These are phyloP conservation scores for Pseudogymnoascus sp. DNA, from an alignment of 2,329 filamentous ascomycete species.

Conservation along the genomic window DNA sequence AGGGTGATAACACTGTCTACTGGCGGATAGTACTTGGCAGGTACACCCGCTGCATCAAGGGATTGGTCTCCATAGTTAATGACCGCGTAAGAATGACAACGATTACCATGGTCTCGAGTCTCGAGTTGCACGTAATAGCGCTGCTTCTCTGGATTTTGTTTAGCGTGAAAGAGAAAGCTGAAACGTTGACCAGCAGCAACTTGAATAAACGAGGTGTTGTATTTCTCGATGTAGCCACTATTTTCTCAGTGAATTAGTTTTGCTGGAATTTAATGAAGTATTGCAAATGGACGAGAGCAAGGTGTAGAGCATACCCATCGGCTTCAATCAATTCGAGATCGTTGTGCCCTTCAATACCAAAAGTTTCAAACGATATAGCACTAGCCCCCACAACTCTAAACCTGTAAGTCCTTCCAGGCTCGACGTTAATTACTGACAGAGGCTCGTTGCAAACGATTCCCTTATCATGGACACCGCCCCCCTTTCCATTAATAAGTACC, in stretches of 20 bases:
- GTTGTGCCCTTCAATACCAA: slow-evolving; percentile 49
- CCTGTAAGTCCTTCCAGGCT: slow-evolving; percentile 52
- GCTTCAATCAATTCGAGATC: slow-evolving; percentile 51
- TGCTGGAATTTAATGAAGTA: too few relatives aligned
- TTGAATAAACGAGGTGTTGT: slow-evolving; percentile 36
- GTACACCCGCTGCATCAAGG: too few relatives aligned
- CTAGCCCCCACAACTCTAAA: slow-evolving; percentile 50
- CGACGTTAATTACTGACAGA: slow-evolving; percentile 45
- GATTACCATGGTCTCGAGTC: slow-evolving; percentile 34
- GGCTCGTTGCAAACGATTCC: slow-evolving; percentile 21
- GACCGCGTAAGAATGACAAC: slow-evolving; percentile 28
- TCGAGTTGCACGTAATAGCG: slow-evolving; percentile 37
- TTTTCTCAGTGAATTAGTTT: slow-evolving; percentile 17
- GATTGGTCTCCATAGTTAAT: slow-evolving; percentile 29
- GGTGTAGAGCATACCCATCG: slow-evolving; percentile 36
- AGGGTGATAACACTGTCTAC: too few relatives aligned
- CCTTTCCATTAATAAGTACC: slow-evolving; percentile 50
- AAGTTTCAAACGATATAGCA: slow-evolving; percentile 43
- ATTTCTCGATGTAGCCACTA: slow-evolving; percentile 33
- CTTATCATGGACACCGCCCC: slow-evolving; percentile 13
- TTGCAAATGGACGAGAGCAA: not conserved
- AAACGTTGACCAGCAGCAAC: slow-evolving; percentile 42
- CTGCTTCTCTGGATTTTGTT: slow-evolving; percentile 27
- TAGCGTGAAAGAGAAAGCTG: slow-evolving; percentile 39
- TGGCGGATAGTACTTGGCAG: too few relatives aligned